Percentiles rank a stretch among this genome's conserved stretches.
These are phyloP conservation scores for Aspergillus pseudotamarii DNA, from an alignment of 2,329 filamentous ascomycete genomes.

Conservation along the genomic window DNA sequence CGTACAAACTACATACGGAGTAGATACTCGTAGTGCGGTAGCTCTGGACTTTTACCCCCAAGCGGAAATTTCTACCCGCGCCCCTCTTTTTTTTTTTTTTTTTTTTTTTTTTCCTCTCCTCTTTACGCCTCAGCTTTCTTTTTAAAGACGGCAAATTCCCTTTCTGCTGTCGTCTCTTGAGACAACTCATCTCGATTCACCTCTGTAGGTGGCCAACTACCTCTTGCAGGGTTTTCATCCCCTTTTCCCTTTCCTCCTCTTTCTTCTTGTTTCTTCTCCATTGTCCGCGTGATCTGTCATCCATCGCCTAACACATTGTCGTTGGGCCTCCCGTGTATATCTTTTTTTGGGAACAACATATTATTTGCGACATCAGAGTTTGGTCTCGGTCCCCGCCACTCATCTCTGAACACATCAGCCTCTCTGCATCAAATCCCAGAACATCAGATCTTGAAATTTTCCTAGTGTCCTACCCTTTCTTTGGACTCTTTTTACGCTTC, in stretches of 20 bases:
- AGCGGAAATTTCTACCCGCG: slow-evolving; percentile 24
- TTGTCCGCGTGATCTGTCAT: not conserved
- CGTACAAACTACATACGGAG: too few relatives aligned
- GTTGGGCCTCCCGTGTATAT: slow-evolving; percentile 1
- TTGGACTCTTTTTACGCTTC: not conserved
- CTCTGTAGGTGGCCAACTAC: slow-evolving; percentile 10
- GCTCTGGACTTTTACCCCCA: slow-evolving; percentile 14
- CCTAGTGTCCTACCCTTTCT: slow-evolving; percentile 3
- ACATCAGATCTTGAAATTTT: not conserved
- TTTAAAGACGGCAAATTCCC: slow-evolving; percentile 6
- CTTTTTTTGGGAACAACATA: slow-evolving; percentile 1
- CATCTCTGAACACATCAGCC: slow-evolving; percentile 9
- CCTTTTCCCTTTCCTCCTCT: slow-evolving; percentile 4
- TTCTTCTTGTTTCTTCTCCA: slow-evolving; percentile 10
- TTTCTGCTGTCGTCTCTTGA: slow-evolving; percentile 4
- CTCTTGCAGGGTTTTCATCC: slow-evolving; percentile 2
- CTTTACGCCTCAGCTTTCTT: not conserved
- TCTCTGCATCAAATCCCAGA: not conserved
- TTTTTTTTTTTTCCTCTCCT: slow-evolving; percentile 4
- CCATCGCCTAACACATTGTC: not conserved
- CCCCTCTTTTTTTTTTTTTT: slow-evolving; percentile 8
- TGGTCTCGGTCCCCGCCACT: slow-evolving; percentile 10
- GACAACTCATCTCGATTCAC: slow-evolving; percentile 17
- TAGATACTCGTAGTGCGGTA: not conserved
- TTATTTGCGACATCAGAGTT: slow-evolving; percentile 11